Evolutionary conservation across 495 filamentous ascomycete species (phyloP).

Genomic region (Penicillium simplicissimum): DNA sequence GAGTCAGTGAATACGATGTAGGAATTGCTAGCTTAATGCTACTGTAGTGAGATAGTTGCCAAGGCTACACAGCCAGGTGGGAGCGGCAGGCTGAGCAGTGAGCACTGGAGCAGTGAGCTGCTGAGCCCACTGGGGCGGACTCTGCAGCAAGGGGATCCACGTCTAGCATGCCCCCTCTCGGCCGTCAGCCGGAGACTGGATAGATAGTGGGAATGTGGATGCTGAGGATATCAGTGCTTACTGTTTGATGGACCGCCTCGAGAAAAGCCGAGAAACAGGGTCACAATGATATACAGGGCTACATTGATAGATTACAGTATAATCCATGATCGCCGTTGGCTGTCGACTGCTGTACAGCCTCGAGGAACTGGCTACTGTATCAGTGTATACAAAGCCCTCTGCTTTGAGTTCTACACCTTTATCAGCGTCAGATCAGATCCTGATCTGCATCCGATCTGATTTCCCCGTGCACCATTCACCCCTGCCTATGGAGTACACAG

Average conservation of each 20-base stretch:
- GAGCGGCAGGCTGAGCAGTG: background rate
- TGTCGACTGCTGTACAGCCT: background rate
- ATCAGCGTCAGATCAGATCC: slow-evolving; percentile 1
- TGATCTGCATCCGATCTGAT: slow-evolving; percentile 7
- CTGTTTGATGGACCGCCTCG: background rate
- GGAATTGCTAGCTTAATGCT: background rate
- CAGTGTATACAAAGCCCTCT: background rate
- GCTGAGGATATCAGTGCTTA: background rate
- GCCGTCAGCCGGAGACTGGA: background rate
- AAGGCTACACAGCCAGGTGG: background rate
- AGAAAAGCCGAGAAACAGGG: background rate
- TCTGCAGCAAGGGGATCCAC: slow-evolving; percentile 19
- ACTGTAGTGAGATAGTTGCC: background rate
- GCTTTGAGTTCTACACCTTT: background rate
- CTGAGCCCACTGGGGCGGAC: background rate
- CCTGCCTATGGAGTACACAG: background rate
- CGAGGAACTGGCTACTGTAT: background rate
- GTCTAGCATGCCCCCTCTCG: slow-evolving; percentile 6
- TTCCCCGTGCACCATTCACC: background rate
- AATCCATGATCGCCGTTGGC: background rate
- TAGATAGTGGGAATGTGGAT: background rate
- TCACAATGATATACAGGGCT: background rate
- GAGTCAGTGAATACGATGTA: no score
- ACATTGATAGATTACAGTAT: background rate
- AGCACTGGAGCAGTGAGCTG: no score